Base-by-base conservation (phyloP, 2,329 filamentous ascomycete species). In the Alternaria conjuncta region DNA sequence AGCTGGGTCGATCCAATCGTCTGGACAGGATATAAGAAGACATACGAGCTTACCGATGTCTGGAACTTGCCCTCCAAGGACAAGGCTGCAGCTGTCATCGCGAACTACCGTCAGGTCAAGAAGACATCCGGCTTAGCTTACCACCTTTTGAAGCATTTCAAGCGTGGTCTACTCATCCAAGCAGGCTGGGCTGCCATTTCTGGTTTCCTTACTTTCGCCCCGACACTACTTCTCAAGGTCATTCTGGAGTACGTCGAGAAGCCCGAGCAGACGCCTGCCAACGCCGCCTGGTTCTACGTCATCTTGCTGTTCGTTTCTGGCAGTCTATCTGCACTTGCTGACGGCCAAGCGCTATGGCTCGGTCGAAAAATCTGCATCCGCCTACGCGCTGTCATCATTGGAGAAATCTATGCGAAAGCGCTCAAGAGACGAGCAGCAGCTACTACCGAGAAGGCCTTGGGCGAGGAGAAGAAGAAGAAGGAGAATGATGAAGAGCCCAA, bases 391-490 rank as follows among this genome's bases (percentile, higher is more conserved):
- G 96, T 99, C 75, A 94, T 99, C 66, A 93, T 99, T 69, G 96
- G 96, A 59, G 96, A 99, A 75, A 96, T 99, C 50, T 99, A 99
- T 78, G 92, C 94, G 61, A 99, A 99, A 82, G 93, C 96, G 2
- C 86, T 99, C 18, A 90, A 96, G 67, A 90, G 96, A 71, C 97
- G 97, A 80, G 95, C 94, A 18, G 90, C 93, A 21, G 90, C 94
- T 9, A 78, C 78, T 9, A 88, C 90, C 18, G 94, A 98, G 70
- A 89, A 91, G 57, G 85, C 90, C 0, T 84, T 96, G 15, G 92
- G 92, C 30, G 84, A 86, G 57, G 81, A 84, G 45, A 83, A 84
- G 61, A 83, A 85, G 67, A 60, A 68, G 9, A 44, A 81, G 46
- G 78, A 84, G 25, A 45, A 63, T 8, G 73, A 84, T 80, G 76